Conservation (phyloP, 2,329 filamentous ascomycete genomes). For the Simplicillium sp. region DNA sequence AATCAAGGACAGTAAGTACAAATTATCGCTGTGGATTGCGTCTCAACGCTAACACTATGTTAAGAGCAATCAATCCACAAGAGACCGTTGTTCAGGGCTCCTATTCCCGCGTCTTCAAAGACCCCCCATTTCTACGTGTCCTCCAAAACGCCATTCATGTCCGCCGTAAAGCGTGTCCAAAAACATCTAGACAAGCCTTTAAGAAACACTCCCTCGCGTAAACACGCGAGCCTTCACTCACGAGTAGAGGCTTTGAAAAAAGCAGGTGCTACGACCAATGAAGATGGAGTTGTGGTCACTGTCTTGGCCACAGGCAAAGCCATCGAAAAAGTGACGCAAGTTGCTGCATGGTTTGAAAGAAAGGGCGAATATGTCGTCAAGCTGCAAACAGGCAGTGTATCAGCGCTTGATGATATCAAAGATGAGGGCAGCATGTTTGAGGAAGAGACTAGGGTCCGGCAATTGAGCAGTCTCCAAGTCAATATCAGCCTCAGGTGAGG, state of each 20-base stretch:
- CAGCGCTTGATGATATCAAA: constrained; percentile 59
- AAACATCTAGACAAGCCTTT: constrained; percentile 49
- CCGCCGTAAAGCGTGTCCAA: constrained; percentile 54
- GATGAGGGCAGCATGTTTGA: constrained; percentile 25
- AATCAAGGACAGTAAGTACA: too few relatives aligned
- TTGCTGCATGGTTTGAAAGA: constrained; percentile 57
- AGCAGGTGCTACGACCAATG: constrained; percentile 14
- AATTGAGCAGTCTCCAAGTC: constrained; percentile 42
- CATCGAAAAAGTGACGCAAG: constrained; percentile 50
- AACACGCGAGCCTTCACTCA: constrained; percentile 33
- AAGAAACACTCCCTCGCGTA: constrained; percentile 32
- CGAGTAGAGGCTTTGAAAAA: constrained; percentile 33
- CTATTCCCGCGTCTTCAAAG: constrained; percentile 31
- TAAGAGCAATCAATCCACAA: constrained; percentile 40
- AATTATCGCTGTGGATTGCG: too few relatives aligned
- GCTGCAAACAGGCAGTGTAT: constrained; percentile 52
- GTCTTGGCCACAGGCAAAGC: constrained; percentile 59
- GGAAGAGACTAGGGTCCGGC: constrained; percentile 32
- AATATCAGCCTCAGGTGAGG: constrained; percentile 34
- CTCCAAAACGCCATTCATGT: constrained; percentile 56
- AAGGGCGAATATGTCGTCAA: constrained; percentile 49
- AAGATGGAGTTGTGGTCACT: constrained; percentile 31
- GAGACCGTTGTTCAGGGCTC: constrained; percentile 32
- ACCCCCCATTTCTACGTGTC: constrained; percentile 54
- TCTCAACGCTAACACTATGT: constrained; percentile 2